Conservation (phyloP, 345 rosid genomes). For the Sisymbrium altissimum region DNA sequence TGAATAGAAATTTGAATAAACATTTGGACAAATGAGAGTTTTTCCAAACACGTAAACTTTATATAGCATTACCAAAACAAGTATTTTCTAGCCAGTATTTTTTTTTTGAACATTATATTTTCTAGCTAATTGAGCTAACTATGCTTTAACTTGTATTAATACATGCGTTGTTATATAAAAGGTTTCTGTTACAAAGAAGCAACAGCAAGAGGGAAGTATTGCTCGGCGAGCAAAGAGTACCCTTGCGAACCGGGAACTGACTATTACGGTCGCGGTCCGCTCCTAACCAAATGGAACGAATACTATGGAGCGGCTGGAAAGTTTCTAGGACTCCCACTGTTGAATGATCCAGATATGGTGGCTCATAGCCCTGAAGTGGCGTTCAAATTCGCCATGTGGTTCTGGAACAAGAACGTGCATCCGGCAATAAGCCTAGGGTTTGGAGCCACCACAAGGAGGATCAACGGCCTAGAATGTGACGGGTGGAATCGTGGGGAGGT, state of each 20-base stretch:
- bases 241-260: constrained; percentile 27
- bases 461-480: constrained; percentile 50
- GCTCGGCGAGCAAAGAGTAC: constrained; percentile 15
- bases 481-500: no score
- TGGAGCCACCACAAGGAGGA: constrained; percentile 35
- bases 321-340: no score
- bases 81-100: no score
- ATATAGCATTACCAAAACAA: no score
- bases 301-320: constrained; percentile 47
- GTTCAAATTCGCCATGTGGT: constrained; percentile 48
- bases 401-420: constrained; percentile 45
- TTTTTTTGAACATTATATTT: no score
- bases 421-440: constrained; percentile 39
- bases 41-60: no score
- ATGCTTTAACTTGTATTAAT: no score
- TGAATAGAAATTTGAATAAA: no score
- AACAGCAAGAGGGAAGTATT: constrained; percentile 15
- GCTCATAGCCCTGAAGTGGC: constrained; percentile 30
- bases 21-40: no score
- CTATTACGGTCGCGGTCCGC: constrained; percentile 37
- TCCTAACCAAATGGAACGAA: constrained; percentile 42
- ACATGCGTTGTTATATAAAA: no score
- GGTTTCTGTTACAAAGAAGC: constrained; percentile 37
- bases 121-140: no score
- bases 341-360: constrained; percentile 46